Base-by-base conservation (phyloP, 768 basidiomycete species). In the Crucibulum laeve region DNA sequence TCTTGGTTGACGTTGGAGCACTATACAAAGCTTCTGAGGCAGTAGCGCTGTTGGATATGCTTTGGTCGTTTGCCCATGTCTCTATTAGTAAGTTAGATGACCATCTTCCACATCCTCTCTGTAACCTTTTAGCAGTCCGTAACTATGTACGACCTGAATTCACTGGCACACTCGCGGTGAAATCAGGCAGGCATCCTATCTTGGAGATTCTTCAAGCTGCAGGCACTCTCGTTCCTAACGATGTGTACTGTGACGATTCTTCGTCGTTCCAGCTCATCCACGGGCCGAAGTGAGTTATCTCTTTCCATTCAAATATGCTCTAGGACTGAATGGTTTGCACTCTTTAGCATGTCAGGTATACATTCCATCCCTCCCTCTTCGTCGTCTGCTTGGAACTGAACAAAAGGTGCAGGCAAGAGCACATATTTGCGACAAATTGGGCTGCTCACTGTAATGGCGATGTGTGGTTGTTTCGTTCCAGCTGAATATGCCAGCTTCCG, bases 11-110 rank as follows among this genome's bases (percentile, higher is more conserved):
- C 45, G 76, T 93, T 30, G 86, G 90, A 19, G 84, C 80, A 30
- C 68, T 99, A 19, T 95, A 95, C 67, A 87, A 88, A 46, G 87
- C 87, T 5, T 89, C 91, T 0, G 96, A 98, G 68, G 91, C 91
- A 18, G 88, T 91, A 15, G 91, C 93, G 0, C 67, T 92, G 43
- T 63, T 95, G 1, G 96, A 99, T 56, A 85, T 98, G 73, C 63
- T 98, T 2, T 87, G 87, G 78, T 82, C 89, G 4, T 95, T 93
- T 58, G 84, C 94, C 0, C 84, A 92, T 58, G 66, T 75, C 7
- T 82, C 92, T 3, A 90, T 88, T 38, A 73, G 91, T 92, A 57
- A 54, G 85, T 62, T 24, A 1, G 34, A 24, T 36, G 1, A 36
- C 5, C 40, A 77, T 75, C 76, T 60, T 68, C 72, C 25, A 74